Evolutionary conservation across 805 yeast species (phyloP).

Genomic region (Wickerhamomyces sydowiorum): DNA sequence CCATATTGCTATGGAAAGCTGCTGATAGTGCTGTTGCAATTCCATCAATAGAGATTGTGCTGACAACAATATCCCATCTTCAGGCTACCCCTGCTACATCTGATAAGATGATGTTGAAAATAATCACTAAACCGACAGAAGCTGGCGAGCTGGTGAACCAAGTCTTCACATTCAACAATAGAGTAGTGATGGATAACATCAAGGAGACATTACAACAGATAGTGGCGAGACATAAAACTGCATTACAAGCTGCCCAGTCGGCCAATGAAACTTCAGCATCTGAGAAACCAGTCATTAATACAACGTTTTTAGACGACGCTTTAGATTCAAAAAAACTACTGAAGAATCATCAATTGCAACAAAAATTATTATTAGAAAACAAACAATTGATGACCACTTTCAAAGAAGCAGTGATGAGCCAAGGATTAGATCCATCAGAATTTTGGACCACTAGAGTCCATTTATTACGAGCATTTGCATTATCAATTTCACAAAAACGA

Average conservation of each 20-base stretch:
- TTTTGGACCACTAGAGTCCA: constrained; percentile 86
- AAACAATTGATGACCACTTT: constrained; percentile 66
- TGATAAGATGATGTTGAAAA: constrained; percentile 61
- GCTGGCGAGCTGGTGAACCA: constrained; percentile 24
- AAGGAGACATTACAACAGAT: constrained; percentile 64
- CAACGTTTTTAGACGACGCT: constrained; percentile 35
- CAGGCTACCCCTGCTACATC: constrained; percentile 67
- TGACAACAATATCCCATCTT: constrained; percentile 41
- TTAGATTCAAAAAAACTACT: constrained; percentile 55
- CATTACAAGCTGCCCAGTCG: constrained; percentile 19
- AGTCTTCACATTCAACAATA: constrained; percentile 59
- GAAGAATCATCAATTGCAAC: constrained; percentile 73
- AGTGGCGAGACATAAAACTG: constrained; percentile 53
- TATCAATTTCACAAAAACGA: constrained; percentile 74
- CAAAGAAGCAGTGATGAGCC: constrained; percentile 80
- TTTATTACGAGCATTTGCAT: constrained; percentile 76
- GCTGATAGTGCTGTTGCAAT: constrained; percentile 40
- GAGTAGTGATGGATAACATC: constrained; percentile 71
- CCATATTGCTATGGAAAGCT: constrained; percentile 51
- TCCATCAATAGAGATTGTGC: constrained; percentile 33
- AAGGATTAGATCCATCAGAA: constrained; percentile 70
- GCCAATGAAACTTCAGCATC: constrained; percentile 15
- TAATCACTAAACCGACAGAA: constrained; percentile 39
- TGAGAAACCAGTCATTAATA: constrained; percentile 27
- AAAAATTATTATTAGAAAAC: constrained; percentile 65